Conservation (phyloP, 1,139 yeast species). For the Suhomyces panamericanus region DNA sequence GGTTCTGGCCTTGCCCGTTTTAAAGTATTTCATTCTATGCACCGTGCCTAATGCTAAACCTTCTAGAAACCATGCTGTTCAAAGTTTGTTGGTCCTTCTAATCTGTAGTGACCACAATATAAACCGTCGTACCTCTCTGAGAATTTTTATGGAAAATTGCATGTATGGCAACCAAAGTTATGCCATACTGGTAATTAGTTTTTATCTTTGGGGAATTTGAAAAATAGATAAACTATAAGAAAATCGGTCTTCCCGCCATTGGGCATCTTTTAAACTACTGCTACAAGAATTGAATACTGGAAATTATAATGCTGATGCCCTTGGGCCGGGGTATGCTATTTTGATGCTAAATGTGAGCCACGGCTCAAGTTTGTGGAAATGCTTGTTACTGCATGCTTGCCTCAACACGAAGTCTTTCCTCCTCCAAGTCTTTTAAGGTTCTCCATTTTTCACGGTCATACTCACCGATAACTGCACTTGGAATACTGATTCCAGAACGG, state of each 20-base stretch:
- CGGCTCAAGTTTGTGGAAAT: too few species aligned
- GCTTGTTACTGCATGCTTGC: background rate
- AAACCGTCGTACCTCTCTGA: background rate
- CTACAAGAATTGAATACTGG: too few species aligned
- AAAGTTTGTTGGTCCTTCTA: too few species aligned
- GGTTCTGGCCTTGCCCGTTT: too few species aligned
- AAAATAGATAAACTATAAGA: too few species aligned
- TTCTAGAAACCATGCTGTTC: too few species aligned
- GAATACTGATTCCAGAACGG: slow-evolving; percentile 48
- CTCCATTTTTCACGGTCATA: slow-evolving; percentile 68
- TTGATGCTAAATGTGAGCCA: background rate
- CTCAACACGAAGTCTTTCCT: slow-evolving; percentile 4
- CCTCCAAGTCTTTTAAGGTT: slow-evolving; percentile 40
- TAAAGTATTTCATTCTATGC: too few species aligned
- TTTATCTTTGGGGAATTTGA: too few species aligned
- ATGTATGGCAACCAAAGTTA: background rate
- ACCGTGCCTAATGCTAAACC: too few species aligned
- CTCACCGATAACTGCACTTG: slow-evolving; percentile 61
- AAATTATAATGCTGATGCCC: background rate
- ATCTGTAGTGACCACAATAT: too few species aligned
- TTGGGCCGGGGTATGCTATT: background rate
- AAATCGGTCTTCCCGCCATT: too few species aligned
- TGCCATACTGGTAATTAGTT: background rate
- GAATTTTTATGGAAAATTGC: background rate
- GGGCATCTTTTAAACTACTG: too few species aligned